These are phyloP conservation scores for Clavispora asparagi DNA, from an alignment of 805 yeast genomes.

Conservation along the genomic window DNA sequence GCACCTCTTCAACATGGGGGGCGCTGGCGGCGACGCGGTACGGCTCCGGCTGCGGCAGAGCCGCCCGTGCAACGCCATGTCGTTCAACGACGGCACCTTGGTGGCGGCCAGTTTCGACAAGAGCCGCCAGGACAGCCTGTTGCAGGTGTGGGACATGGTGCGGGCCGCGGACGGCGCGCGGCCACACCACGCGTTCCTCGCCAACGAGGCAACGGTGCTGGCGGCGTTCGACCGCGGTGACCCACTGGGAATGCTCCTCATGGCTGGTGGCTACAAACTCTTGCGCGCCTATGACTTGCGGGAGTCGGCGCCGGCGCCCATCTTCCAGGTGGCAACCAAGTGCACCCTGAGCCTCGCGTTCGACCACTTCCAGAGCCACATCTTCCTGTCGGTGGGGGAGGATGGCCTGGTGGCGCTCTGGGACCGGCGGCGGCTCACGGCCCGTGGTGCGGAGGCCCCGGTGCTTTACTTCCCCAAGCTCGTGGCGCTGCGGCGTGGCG, in stretches of 20 bases:
- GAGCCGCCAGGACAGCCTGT: constrained; percentile 67
- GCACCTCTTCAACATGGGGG: constrained; percentile 51
- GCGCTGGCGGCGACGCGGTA: constrained; percentile 28
- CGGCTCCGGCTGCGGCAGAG: constrained; percentile 56
- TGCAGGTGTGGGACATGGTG: constrained; percentile 76
- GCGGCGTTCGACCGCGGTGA: constrained; percentile 45
- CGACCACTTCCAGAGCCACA: constrained; percentile 62
- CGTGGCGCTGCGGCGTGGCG: constrained; percentile 48
- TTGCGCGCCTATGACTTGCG: constrained; percentile 76
- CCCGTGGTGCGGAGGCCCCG: constrained; percentile 43
- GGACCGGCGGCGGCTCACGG: constrained; percentile 62
- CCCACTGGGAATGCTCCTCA: constrained; percentile 27
- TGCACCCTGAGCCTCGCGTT: constrained; percentile 62
- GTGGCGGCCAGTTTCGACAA: constrained; percentile 78
- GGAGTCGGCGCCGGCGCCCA: constrained; percentile 44
- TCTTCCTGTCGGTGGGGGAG: constrained; percentile 73
- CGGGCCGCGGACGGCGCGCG: constrained; percentile 48
- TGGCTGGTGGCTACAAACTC: constrained; percentile 74
- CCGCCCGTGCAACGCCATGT: constrained; percentile 69
- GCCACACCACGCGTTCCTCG: constrained; percentile 54
- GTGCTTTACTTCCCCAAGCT: constrained; percentile 55
- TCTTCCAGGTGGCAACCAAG: constrained; percentile 70
- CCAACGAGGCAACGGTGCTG: constrained; percentile 72
- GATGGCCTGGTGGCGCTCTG: constrained; percentile 81
- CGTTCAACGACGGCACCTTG: constrained; percentile 60